phyloP scores from a whole-genome alignment of 192 early-diverging fungal genomes.

The Gaertneriomyces semiglobifer region DNA sequence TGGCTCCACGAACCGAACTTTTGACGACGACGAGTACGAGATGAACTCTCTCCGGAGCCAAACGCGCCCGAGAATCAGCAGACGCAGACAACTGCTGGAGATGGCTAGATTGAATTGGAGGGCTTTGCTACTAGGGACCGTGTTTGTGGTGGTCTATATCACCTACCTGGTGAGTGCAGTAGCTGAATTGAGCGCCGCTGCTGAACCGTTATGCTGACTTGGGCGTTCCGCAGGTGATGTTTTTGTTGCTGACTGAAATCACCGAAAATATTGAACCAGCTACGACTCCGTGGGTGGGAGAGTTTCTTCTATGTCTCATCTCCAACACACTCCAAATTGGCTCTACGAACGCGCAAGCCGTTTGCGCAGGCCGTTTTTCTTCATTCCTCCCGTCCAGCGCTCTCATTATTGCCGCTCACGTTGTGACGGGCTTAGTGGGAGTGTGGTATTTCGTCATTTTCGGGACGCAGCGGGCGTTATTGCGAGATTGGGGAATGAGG shows the following conservation, averaged over 20 bases:
- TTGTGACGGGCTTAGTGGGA: slow-evolving; percentile 11
- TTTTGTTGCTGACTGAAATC: background rate
- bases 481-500: slow-evolving; percentile 14
- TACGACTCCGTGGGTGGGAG: slow-evolving; percentile 2
- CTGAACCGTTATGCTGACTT: slow-evolving; percentile 3
- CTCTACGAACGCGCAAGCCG: background rate
- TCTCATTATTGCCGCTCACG: slow-evolving; percentile 11
- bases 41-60: background rate
- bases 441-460: slow-evolving; percentile 32
- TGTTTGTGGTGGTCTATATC: slow-evolving; percentile 22
- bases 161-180: slow-evolving; percentile 18
- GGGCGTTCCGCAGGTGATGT: background rate
- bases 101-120: slow-evolving; percentile 31
- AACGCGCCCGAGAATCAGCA: background rate
- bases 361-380: slow-evolving; percentile 1
- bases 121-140: slow-evolving; percentile 23
- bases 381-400: slow-evolving; percentile 11
- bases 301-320: no score
- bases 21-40: background rate
- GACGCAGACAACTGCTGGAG: slow-evolving; percentile 18
- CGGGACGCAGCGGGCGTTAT: slow-evolving; percentile 19
- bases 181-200: background rate
- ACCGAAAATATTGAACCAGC: background rate
- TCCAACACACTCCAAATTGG: no score
- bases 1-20: background rate